A percentile compares a stretch with the other conserved stretches of the same genome.
These are phyloP conservation scores for Colletotrichum navitas DNA, from an alignment of 2,329 filamentous ascomycete genomes.

Conservation along the genomic window DNA sequence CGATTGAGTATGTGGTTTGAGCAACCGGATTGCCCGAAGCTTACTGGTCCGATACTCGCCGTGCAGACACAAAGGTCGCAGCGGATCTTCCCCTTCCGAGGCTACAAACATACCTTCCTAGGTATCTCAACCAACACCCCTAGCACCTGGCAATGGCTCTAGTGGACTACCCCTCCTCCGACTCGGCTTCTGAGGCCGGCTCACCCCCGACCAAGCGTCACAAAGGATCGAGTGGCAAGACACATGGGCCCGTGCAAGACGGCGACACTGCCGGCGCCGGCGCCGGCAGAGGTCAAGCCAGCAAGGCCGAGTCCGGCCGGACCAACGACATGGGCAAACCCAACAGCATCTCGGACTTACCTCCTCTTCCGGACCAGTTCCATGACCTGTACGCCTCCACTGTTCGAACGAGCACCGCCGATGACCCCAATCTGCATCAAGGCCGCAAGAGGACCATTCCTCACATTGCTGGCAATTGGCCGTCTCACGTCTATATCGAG, in stretches of 20 bases:
- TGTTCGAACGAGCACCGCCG: conserved; percentile 79
- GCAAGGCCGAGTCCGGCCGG: not conserved
- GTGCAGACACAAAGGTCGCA: not conserved
- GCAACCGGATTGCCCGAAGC: not conserved
- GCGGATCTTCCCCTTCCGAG: conserved; percentile 9
- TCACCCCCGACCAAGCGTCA: conserved; percentile 55
- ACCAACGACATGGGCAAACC: not conserved
- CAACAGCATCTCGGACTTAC: conserved; percentile 58
- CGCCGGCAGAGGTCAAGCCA: conserved; percentile 16
- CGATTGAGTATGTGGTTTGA: not conserved
- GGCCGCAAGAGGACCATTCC: conserved; percentile 86
- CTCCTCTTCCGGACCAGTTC: conserved; percentile 83
- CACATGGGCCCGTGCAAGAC: conserved; percentile 5
- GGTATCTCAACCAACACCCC: not conserved
- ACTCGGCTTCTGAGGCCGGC: conserved; percentile 46
- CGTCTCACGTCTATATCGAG: conserved; percentile 91
- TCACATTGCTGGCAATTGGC: conserved; percentile 92
- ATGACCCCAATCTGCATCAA: conserved; percentile 87
- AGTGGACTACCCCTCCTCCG: conserved; percentile 73
- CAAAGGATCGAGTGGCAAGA: conserved; percentile 48
- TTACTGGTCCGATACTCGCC: conserved; percentile 4
- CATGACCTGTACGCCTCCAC: conserved; percentile 91
- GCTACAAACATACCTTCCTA: not conserved
- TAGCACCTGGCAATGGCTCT: conserved; percentile 63
- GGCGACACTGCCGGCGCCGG: conserved; percentile 12